Conservation (phyloP, 352 stramenopile genomes). For the Lagenidium sp. region DNA sequence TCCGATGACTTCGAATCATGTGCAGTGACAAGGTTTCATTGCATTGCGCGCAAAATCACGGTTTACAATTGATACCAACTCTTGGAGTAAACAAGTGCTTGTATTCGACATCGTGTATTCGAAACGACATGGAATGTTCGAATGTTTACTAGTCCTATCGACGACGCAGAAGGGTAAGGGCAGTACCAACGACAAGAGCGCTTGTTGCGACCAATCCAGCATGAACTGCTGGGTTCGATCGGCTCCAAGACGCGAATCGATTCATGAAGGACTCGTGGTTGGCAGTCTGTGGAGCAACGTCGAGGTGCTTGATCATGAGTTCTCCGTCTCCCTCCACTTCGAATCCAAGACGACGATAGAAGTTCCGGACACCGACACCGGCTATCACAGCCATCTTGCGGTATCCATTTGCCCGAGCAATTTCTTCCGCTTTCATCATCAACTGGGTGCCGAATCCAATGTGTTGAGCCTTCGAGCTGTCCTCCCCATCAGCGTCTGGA, state of each 20-base stretch:
- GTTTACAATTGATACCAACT: conserved; percentile 2
- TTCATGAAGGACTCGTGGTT: too few species aligned
- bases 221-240: too few species aligned
- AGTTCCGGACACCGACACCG: conserved; percentile 87
- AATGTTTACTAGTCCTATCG: too few species aligned
- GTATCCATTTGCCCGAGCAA: conserved; percentile 56
- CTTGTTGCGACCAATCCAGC: too few species aligned
- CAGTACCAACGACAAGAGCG: too few species aligned
- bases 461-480: conserved; percentile 69
- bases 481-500: not conserved
- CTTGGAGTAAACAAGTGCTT: too few species aligned
- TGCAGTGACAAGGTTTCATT: conserved; percentile 14
- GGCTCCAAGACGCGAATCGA: too few species aligned
- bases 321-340: conserved; percentile 80
- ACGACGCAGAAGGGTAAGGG: too few species aligned
- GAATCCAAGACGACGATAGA: conserved; percentile 86
- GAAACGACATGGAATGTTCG: too few species aligned
- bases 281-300: too few species aligned
- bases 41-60: conserved; percentile 7
- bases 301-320: conserved; percentile 83
- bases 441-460: conserved; percentile 84
- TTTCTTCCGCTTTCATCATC: conserved; percentile 77
- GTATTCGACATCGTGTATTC: too few species aligned
- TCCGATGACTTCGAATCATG: too few species aligned
- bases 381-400: conserved; percentile 85